phyloP scores from a whole-genome alignment of 2,329 filamentous ascomycete species.

The Trichocomaceae sp. region DNA sequence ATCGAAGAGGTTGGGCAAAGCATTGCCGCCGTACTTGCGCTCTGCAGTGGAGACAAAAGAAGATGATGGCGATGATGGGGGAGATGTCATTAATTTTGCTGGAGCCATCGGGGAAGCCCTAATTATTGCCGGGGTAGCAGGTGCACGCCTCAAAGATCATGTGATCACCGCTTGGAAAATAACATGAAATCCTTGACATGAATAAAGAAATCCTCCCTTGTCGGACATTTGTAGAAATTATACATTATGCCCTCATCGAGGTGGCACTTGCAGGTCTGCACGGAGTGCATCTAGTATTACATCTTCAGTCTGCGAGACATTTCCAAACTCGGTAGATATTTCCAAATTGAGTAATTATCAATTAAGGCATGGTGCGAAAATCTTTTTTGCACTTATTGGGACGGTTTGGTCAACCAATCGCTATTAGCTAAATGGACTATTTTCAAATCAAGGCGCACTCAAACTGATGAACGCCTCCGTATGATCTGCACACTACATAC shows the following conservation, averaged over 20 bases:
- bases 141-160: background rate
- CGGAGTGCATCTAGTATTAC: background rate
- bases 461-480: too few relatives aligned
- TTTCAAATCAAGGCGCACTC: too few relatives aligned
- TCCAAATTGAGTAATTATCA: background rate
- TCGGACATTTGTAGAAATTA: background rate
- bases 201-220: background rate
- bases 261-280: background rate
- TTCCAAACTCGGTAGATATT: background rate
- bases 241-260: background rate
- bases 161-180: too few relatives aligned
- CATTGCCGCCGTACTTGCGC: slow-evolving; percentile 10
- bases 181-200: too few relatives aligned
- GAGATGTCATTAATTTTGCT: background rate
- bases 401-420: background rate
- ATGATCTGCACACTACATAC: too few relatives aligned
- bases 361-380: background rate
- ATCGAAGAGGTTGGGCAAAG: slow-evolving; percentile 11
- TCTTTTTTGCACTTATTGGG: background rate
- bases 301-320: background rate
- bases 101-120: background rate
- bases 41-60: background rate
- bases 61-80: background rate
- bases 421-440: background rate
- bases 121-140: background rate